Conservation (phyloP, 257 asterid genomes). For the Scutellaria barbata region DNA sequence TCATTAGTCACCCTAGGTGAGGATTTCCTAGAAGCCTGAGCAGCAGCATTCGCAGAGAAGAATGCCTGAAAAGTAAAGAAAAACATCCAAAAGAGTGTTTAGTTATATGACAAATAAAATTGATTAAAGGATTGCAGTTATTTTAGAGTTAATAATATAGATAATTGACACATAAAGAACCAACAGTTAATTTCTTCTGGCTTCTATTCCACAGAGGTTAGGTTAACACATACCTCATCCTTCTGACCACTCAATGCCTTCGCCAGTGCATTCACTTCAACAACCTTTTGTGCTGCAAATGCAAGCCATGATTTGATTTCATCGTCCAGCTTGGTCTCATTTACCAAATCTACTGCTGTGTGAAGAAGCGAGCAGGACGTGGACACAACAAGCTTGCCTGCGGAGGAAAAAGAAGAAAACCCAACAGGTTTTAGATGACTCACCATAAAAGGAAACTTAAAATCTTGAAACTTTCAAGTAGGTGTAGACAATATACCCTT, state of each 20-base stretch:
- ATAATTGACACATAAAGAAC: neutral
- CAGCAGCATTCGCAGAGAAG: conserved; percentile 83
- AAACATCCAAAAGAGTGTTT: conserved; percentile 1
- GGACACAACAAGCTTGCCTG: conserved; percentile 96
- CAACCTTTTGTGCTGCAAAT: conserved; percentile 93
- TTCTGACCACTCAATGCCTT: conserved; percentile 83
- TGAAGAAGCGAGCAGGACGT: conserved; percentile 90
- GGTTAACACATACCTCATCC: conserved; percentile 66
- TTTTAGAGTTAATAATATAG: neutral
- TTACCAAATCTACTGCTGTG: conserved; percentile 92
- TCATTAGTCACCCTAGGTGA: conserved; percentile 92
- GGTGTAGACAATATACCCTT: conserved; percentile 58
- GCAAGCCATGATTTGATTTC: conserved; percentile 98
- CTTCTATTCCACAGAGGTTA: neutral
- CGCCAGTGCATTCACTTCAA: conserved; percentile 94
- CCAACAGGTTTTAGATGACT: neutral
- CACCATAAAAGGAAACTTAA: conserved; percentile 18
- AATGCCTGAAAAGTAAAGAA: conserved; percentile 54
- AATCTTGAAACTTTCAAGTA: neutral
- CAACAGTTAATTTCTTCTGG: neutral
- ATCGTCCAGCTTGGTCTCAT: conserved; percentile 82
- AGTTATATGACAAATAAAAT: neutral
- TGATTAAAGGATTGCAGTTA: neutral
- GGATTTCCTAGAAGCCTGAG: conserved; percentile 94
- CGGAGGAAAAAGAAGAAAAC: conserved; percentile 22